These are phyloP conservation scores for Plasmodium adleri DNA, from an alignment of 169 alveolate genomes.

Conservation along the genomic window DNA sequence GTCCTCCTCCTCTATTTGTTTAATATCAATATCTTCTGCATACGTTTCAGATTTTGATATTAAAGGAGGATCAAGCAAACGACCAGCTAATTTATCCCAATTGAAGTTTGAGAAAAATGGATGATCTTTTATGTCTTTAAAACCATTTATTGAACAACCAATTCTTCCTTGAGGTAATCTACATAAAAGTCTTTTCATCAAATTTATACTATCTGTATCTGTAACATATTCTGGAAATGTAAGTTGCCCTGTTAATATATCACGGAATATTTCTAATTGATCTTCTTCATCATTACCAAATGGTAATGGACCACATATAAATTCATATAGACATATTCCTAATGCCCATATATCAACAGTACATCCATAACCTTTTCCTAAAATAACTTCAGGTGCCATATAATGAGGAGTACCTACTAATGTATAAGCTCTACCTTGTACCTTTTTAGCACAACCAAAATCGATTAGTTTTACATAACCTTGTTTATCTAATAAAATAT, in stretches of 20 bases:
- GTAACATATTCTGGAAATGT: constrained; percentile 84
- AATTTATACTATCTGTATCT: constrained; percentile 90
- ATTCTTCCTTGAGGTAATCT: constrained; percentile 93
- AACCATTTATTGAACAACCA: constrained; percentile 93
- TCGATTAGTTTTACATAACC: constrained; percentile 97
- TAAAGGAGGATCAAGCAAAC: constrained; percentile 89
- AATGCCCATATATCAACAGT: constrained; percentile 98
- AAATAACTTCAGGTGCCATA: constrained; percentile 96
- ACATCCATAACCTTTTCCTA: constrained; percentile 97
- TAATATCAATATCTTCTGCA: constrained; percentile 75
- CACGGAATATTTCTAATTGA: constrained; percentile 95
- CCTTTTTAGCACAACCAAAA: constrained; percentile 96
- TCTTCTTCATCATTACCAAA: constrained; percentile 97
- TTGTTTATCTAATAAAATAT: constrained; percentile 95
- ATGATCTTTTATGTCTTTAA: constrained; percentile 91
- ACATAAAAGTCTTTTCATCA: constrained; percentile 91
- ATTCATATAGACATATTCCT: constrained; percentile 98
- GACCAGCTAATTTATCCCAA: constrained; percentile 92
- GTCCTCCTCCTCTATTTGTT: constrained; percentile 71
- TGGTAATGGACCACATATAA: constrained; percentile 98
- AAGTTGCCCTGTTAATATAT: constrained; percentile 90
- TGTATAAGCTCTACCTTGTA: constrained; percentile 93
- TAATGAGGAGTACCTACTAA: constrained; percentile 97
- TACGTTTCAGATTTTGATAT: constrained; percentile 88
- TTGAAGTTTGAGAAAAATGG: constrained; percentile 87